A percentile compares a stretch with the other conserved stretches of the same genome.
Conservation (phyloP, 192 early-diverging fungal species). For the Allomyces macrogynus region DNA sequence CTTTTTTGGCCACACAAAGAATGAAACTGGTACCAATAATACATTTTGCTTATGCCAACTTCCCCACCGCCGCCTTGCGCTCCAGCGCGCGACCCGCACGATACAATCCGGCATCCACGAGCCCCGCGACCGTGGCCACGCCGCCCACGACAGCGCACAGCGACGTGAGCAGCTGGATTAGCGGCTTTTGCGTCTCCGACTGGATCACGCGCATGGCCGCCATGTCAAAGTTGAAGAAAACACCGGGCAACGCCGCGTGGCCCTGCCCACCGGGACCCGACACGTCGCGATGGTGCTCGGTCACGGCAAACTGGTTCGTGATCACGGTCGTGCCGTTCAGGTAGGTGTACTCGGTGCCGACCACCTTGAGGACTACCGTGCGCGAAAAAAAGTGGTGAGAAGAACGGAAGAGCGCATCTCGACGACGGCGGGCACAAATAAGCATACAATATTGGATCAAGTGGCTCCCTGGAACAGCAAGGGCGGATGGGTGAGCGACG, state of each 20-base stretch:
- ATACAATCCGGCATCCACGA: constrained; percentile 72
- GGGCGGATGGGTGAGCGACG: background rate
- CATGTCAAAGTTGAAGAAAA: constrained; percentile 88
- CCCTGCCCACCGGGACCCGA: constrained; percentile 4
- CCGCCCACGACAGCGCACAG: constrained; percentile 86
- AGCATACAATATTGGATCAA: background rate
- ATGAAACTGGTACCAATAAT: no score
- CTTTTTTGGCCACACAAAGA: no score
- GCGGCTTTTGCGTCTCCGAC: constrained; percentile 54
- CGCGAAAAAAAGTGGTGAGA: constrained; percentile 8
- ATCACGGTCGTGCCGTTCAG: constrained; percentile 40
- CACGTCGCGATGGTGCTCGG: constrained; percentile 55
- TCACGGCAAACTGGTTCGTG: constrained; percentile 91
- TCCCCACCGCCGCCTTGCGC: constrained; percentile 65
- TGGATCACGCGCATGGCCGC: constrained; percentile 89
- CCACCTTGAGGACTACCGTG: constrained; percentile 51
- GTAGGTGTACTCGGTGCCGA: constrained; percentile 60
- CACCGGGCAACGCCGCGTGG: constrained; percentile 25
- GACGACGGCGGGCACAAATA: no score
- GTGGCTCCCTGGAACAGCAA: background rate
- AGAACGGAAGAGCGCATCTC: background rate
- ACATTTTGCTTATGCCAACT: constrained; percentile 23
- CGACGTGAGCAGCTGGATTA: constrained; percentile 73
- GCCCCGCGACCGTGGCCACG: constrained; percentile 82
- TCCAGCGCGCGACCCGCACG: constrained; percentile 58